These are phyloP conservation scores for Fonsecaea monophora DNA, from an alignment of 2,329 filamentous ascomycete genomes.

Conservation along the genomic window DNA sequence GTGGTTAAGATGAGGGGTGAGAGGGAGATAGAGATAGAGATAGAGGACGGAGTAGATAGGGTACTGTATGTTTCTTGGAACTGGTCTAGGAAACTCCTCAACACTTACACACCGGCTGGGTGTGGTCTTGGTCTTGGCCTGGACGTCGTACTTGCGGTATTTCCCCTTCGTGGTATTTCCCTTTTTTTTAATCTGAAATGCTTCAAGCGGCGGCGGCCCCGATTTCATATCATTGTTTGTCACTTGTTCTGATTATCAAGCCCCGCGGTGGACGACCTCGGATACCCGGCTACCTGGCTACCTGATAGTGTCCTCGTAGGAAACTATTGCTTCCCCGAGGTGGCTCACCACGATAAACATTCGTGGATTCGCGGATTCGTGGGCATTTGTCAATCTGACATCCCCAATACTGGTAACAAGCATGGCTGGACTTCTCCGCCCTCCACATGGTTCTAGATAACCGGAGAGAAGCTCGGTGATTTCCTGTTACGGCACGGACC, in stretches of 20 bases:
- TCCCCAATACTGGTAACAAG: background rate
- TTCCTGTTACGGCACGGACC: background rate
- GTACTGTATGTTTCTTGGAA: background rate
- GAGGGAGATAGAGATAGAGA: background rate
- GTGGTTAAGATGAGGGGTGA: background rate
- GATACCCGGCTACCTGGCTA: background rate
- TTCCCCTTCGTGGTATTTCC: background rate
- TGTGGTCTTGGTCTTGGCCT: background rate
- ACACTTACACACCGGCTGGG: background rate
- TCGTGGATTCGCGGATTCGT: background rate
- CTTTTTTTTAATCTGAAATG: background rate
- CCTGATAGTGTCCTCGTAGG: background rate
- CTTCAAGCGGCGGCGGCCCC: background rate
- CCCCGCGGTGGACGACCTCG: background rate
- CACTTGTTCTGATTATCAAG: background rate
- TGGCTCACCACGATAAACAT: background rate
- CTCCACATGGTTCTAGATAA: background rate
- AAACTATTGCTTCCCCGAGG: background rate
- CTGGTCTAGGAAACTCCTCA: background rate
- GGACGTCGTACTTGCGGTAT: background rate
- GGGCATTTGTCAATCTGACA: background rate
- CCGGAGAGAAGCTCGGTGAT: background rate
- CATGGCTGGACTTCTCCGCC: background rate
- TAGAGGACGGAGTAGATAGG: too few relatives aligned
- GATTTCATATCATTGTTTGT: background rate